Evolutionary conservation across 176 grass and related monocot genomes (phyloP).

Genomic region (Lolium multiflorum): DNA sequence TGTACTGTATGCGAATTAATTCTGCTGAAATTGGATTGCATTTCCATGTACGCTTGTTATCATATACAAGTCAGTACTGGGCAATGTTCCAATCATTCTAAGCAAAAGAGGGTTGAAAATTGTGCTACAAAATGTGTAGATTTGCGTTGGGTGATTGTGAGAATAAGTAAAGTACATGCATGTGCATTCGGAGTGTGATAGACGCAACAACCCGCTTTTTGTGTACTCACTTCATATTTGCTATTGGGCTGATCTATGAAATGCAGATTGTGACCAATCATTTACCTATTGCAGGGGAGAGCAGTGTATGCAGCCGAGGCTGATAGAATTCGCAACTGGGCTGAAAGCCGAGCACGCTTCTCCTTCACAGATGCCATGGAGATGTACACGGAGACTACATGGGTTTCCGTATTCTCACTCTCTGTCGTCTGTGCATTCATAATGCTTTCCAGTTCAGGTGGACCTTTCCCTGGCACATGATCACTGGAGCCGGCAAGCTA

Average conservation of each 20-base stretch:
- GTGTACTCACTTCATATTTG: background rate
- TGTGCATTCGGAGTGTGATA: background rate
- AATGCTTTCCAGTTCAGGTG: slow-evolving; percentile 90
- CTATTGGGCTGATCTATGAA: background rate
- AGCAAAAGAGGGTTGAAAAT: background rate
- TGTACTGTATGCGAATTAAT: background rate
- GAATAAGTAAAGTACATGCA: background rate
- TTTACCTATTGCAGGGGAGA: slow-evolving; percentile 63
- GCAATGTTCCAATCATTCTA: slow-evolving; percentile 6
- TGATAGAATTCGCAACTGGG: slow-evolving; percentile 96
- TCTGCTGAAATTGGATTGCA: background rate
- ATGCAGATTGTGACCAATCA: background rate
- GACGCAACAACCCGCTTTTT: background rate
- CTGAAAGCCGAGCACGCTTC: slow-evolving; percentile 86
- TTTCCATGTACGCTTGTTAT: background rate
- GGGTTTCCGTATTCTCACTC: slow-evolving; percentile 97
- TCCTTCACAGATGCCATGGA: slow-evolving; percentile 99
- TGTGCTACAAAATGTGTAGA: background rate
- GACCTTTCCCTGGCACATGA: slow-evolving; percentile 80
- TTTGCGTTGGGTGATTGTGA: background rate
- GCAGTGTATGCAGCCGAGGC: slow-evolving; percentile 95
- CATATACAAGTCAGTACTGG: background rate
- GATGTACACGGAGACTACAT: slow-evolving; percentile 95
- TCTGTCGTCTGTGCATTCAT: slow-evolving; percentile 97
- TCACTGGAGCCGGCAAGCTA: background rate